Evolutionary conservation across 2,329 filamentous ascomycete species (phyloP), one percentile per base, ranked within the genome.

Genomic region (Plectosphaerella cucumerina): DNA sequence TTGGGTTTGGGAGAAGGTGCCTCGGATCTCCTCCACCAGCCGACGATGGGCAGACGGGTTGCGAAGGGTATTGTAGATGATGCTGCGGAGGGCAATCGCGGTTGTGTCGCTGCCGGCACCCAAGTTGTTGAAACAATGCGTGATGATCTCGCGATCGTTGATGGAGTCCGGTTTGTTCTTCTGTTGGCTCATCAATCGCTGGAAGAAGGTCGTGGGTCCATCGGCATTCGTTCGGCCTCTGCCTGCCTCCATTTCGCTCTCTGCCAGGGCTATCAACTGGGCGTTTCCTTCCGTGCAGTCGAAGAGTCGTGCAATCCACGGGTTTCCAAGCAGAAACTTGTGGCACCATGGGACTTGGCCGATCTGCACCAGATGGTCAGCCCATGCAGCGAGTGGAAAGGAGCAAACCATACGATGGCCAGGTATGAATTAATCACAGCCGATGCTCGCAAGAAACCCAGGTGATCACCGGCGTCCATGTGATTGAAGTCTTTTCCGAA

Each of bases 91-190:
- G 2, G 51, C 50, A 11, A 50, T 53, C 1, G 51, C 51, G 5
- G 51, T 53, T 11, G 51, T 47, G 21, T 53, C 51, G 12, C 48
- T 53, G 5, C 51, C 51, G 12, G 51, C 51, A 5, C 47, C 46
- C 3, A 53, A 44, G 21, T 53, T 53, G 20, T 47, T 47, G 18
- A 53, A 50, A 6, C 43, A 26, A 34, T 53, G 48, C 11, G 48
- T 47, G 17, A 50, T 53, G 4, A 53, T 45, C 35, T 53, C 51
- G 22, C 51, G 34, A 37, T 53, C 51, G 31, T 21, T 53, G 15
- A 53, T 21, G 21, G 48, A 43, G 3, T 42, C 34, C 9, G 51
- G 48, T 9, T 35, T 53, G 39, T 50, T 50, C 3, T 23, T 45
- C 31, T 53, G 51, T 11, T 53, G 49, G 8, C 43, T 15, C 20